Conservation (phyloP, 257 asterid genomes). For the Penstemon davidsonii region DNA sequence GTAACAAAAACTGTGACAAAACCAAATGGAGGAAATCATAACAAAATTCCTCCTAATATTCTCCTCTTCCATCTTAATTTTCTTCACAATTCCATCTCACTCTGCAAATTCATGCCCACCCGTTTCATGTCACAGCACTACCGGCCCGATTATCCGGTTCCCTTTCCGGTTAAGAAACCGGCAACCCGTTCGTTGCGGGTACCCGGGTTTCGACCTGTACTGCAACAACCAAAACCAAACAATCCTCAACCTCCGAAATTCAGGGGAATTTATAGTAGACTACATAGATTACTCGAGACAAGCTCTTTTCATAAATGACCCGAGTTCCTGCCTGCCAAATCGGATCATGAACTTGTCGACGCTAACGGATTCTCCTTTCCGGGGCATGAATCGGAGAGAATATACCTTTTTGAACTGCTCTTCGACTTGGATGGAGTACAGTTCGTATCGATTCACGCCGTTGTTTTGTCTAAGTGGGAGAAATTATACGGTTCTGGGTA, state of each 20-base stretch:
- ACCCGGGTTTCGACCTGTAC: conserved; percentile 64
- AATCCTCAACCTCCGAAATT: conserved; percentile 50
- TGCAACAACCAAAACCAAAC: conserved; percentile 61
- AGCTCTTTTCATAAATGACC: conserved; percentile 54
- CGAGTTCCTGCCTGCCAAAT: conserved; percentile 51
- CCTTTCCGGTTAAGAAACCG: conserved; percentile 58
- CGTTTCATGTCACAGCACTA: conserved; percentile 36
- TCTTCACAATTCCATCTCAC: conserved; percentile 22
- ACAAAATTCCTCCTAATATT: conserved; percentile 19
- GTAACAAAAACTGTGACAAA: neutral
- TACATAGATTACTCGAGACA: conserved; percentile 56
- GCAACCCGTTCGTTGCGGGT: conserved; percentile 54
- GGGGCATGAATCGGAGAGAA: conserved; percentile 27
- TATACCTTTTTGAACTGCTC: conserved; percentile 63
- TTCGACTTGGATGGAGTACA: conserved; percentile 23
- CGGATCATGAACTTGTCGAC: conserved; percentile 51
- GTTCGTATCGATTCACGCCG: conserved; percentile 24
- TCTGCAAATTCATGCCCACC: conserved; percentile 46
- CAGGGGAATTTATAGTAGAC: conserved; percentile 71
- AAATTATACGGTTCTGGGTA: conserved; percentile 48
- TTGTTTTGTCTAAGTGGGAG: conserved; percentile 43
- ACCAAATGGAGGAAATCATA: conserved; percentile 27
- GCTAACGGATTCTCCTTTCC: conserved; percentile 44
- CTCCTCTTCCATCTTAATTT: conserved; percentile 21
- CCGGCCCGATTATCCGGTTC: conserved; percentile 58